Evolutionary conservation across 2,329 filamentous ascomycete genomes (phyloP), one percentile per base, ranked within the genome.

Genomic region (Colletotrichum sidae): DNA sequence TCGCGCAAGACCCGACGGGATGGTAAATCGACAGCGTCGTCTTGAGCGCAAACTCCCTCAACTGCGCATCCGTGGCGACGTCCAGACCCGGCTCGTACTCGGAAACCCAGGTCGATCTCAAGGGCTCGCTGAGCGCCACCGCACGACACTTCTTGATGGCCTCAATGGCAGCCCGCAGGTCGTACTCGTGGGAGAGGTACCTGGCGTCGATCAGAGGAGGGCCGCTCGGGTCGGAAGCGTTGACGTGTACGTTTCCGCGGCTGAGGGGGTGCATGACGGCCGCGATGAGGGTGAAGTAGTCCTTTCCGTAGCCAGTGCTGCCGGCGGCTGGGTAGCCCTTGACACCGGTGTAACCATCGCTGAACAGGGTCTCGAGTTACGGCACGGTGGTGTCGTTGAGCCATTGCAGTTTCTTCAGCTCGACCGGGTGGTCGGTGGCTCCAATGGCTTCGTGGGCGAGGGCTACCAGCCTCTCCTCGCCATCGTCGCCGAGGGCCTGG

Each of bases 351-450:
- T 81, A 83, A 2, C 79, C 79, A 60, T 83, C 80, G 1, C 78
- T 78, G 67, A 83, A 80, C 49, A 82, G 78, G n/a, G 81, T 66
- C 68, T 82, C 80, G 0, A 80, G 67, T 59, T 81, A 77, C 1
- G 80, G 78, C 5, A 81, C 74, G 8, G 66, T 65, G 4, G 68
- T 66, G 55, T 81, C 70, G 10, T 72, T 70, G 41, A 17, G 15
- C 15, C 15, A 17, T 17, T 17, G 15, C 15, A 17, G 15, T 17
- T 17, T 17, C 15, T 17, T 17, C 15, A 2, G 15, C 15, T 17
- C 15, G 15, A 17, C 2, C 15, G 15, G 15, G 15, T 17, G 15
- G 15, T 17, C 15, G 15, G 15, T 17, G 15, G 15, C 15, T 17
- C 15, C 15, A 17, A 17, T 17, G 15, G 15, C 15, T 17, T 17